Base-by-base conservation (phyloP, 208 protist species). In the Zelonia costaricensis region DNA sequence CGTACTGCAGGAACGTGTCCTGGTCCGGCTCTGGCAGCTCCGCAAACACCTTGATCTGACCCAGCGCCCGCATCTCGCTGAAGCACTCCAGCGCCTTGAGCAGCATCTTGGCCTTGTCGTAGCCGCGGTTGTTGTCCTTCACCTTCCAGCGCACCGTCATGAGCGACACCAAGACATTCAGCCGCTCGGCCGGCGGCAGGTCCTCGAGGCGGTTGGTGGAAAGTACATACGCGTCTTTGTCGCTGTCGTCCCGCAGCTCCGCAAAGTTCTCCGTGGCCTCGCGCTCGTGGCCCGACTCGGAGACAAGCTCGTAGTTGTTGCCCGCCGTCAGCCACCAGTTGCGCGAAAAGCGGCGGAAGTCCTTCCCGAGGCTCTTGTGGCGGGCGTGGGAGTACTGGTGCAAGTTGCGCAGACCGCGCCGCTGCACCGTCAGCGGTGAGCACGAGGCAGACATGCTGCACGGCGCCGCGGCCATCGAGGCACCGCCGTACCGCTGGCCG, bases 241-340 rank as follows among this genome's bases (percentile, higher is more conserved):
- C 61, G 51, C 80, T 84, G 57, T 96, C 91, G 46, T 92, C 76
- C 12, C 83, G 78, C 49, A 90, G 81, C 7, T 75, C 71, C 12
- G 70, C 78, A 44, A 96, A 82, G 71, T 92, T 94, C 74, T 96
- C 86, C 1, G 80, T 88, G 13, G 91, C 91, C 62, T 96, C 86
- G 3, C 84, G 79, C 66, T 96, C 91, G 65, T 96, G 91, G 22
- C 82, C 91, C 22, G 73, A 58, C 49, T 92, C 85, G 10, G 82
- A 76, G 9, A 93, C 83, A 15, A 93, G 79, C 57, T 96, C 91
- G 68, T 94, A 78, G 62, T 96, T 96, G 66, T 96, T 96, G 18
- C 87, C 91, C 10, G 64, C 72, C 3, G 67, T 80, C 38, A 96
- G 68, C 63, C 72, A 93, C 91, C 91, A 96, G 53, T 86, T 88